Base-by-base conservation (phyloP, 352 stramenopile species). In the Phytophthora europaea region DNA sequence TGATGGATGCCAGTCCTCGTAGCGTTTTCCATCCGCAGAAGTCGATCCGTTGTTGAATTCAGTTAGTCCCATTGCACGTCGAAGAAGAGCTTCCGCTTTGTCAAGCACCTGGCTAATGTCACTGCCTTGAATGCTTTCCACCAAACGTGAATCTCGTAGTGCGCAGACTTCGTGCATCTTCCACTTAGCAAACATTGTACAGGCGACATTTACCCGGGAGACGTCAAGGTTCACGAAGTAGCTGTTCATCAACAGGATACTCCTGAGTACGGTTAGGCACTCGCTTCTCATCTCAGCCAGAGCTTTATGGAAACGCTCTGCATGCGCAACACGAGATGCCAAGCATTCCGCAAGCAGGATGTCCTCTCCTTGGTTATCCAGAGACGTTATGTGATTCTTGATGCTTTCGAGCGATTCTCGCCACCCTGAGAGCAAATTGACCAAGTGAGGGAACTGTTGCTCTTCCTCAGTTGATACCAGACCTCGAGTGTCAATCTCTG, bases 181-280 rank as follows among this genome's bases (percentile, higher is more conserved):
- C 81, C 70, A 89, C 18, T 69, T 75, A 1, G 20, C 26, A 31
- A 83, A 85, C 5, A 36, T 66, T 13, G 59, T 33, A 23, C 59
- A 81, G 2, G 79, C 80, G 18, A 40, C 50, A 47, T 92, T 92
- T 40, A 94, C 65, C 5, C 82, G 76, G 10, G 59, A 33, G 4
- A 87, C 82, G 40, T 94, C 85, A 7, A 89, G 61, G n/a, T 88
- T 78, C 10, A 90, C 56, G 36, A 92, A 94, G 34, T 82, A 82
- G 34, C 70, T 79, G 67, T 91, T 87, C 59, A 88, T 84, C n/a
- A 89, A 47, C 23, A 84, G 65, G 45, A 92, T 85, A 31, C 68
- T 75, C 7, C 74, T 74, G 13, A 83, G 55, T 0, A 94, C 61
- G 1, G 73, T 52, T 20, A 92, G 22, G 47, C 83, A 90, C n/a